Evolutionary conservation across 208 protist species (phyloP).

Genomic region (Trichomonas vaginalis): DNA sequence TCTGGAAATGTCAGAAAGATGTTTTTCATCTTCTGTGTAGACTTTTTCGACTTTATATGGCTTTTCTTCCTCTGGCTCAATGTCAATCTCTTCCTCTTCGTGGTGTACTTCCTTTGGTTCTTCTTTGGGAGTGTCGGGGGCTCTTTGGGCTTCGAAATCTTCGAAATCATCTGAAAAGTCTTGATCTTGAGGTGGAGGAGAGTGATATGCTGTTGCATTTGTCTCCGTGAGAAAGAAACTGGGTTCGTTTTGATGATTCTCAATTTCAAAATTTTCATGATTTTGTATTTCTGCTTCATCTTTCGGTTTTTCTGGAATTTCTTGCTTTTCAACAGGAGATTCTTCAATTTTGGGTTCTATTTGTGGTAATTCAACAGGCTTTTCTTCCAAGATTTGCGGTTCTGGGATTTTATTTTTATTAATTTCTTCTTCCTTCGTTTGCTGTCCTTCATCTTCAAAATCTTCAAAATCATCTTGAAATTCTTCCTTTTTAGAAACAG

Average conservation of each 20-base stretch:
- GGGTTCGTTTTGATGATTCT: background rate
- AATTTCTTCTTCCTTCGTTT: background rate
- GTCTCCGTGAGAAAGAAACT: background rate
- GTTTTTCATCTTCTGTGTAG: background rate
- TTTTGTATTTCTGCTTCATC: background rate
- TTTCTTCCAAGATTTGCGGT: too few relatives aligned
- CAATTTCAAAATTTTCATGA: too few relatives aligned
- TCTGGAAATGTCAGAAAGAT: background rate
- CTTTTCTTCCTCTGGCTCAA: background rate
- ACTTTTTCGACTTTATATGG: background rate
- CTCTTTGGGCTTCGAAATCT: background rate
- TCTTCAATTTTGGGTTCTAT: background rate
- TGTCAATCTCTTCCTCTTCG: background rate
- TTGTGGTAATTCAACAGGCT: background rate
- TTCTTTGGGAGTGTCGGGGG: background rate
- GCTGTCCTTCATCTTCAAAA: background rate
- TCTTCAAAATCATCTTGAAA: background rate
- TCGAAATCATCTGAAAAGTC: background rate
- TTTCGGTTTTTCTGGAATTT: background rate
- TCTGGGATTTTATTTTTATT: too few relatives aligned
- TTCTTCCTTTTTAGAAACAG: background rate
- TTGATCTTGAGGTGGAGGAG: background rate
- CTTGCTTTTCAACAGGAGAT: background rate
- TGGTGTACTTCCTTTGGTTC: background rate
- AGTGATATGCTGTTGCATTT: background rate